Percentiles rank a stretch among this genome's conserved stretches.
Conservation (phyloP, 192 early-diverging fungal species). For the Linnemannia hyalina region DNA sequence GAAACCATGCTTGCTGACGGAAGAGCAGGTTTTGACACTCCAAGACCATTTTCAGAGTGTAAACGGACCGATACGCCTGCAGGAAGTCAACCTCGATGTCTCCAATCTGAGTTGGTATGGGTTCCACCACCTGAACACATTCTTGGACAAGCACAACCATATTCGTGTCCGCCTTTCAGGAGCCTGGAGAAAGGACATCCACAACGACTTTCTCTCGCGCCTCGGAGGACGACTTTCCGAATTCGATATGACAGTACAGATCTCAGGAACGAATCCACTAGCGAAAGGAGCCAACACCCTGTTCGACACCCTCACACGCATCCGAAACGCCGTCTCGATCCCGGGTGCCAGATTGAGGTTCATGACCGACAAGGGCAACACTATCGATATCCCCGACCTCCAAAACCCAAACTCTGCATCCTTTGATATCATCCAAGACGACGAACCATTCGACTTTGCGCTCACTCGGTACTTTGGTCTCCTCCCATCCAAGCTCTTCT, state of each 20-base stretch:
- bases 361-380: background rate
- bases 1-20: background rate
- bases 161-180: background rate
- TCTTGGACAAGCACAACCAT: background rate
- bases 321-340: background rate
- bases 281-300: background rate
- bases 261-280: background rate
- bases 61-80: background rate
- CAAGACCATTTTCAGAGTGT: background rate
- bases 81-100: background rate
- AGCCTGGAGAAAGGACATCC: background rate
- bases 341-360: background rate
- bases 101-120: background rate
- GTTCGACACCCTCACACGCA: background rate
- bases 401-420: background rate
- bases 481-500: background rate
- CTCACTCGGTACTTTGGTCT: background rate
- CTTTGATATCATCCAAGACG: background rate
- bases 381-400: background rate
- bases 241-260: background rate
- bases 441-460: background rate
- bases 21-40: background rate
- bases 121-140: background rate
- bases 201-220: background rate
- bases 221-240: background rate